A percentile compares a stretch with the other conserved stretches of the same genome.
These are phyloP conservation scores for Kurtzmaniella natalensis DNA, from an alignment of 1,139 yeast genomes.

Conservation along the genomic window DNA sequence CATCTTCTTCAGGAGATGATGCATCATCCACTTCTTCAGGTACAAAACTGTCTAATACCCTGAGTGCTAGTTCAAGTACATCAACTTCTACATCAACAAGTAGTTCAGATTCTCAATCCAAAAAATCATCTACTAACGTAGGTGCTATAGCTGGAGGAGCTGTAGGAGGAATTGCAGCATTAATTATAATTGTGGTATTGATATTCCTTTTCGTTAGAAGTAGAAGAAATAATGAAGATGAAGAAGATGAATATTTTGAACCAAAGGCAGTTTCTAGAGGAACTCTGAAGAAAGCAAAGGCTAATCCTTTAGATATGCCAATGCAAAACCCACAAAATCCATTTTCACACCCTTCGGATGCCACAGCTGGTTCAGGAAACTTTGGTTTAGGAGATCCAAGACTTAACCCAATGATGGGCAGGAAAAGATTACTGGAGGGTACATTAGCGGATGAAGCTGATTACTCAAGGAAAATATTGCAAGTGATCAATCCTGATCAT, in stretches of 20 bases:
- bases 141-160: slow-evolving; percentile 71
- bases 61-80: slow-evolving; percentile 3
- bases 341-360: slow-evolving; percentile 58
- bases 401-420: slow-evolving; percentile 68
- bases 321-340: slow-evolving; percentile 47
- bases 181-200: slow-evolving; percentile 40
- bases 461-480: slow-evolving; percentile 65
- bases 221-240: slow-evolving; percentile 37
- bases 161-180: slow-evolving; percentile 56
- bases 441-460: slow-evolving; percentile 77
- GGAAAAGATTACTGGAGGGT: slow-evolving; percentile 70
- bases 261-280: slow-evolving; percentile 15
- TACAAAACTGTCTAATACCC: slow-evolving; percentile 9
- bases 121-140: slow-evolving; percentile 20
- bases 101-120: slow-evolving; percentile 5
- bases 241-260: slow-evolving; percentile 46
- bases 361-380: slow-evolving; percentile 17
- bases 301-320: slow-evolving; percentile 37
- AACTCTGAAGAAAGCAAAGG: slow-evolving; percentile 19
- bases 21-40: slow-evolving; percentile 8
- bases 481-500: slow-evolving; percentile 68
- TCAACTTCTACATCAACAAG: slow-evolving; percentile 4
- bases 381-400: slow-evolving; percentile 46
- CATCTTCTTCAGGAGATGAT: slow-evolving; percentile 5
- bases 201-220: slow-evolving; percentile 47